phyloP scores from a whole-genome alignment of 2,329 filamentous ascomycete species.

The Phialemoniopsis sp. region DNA sequence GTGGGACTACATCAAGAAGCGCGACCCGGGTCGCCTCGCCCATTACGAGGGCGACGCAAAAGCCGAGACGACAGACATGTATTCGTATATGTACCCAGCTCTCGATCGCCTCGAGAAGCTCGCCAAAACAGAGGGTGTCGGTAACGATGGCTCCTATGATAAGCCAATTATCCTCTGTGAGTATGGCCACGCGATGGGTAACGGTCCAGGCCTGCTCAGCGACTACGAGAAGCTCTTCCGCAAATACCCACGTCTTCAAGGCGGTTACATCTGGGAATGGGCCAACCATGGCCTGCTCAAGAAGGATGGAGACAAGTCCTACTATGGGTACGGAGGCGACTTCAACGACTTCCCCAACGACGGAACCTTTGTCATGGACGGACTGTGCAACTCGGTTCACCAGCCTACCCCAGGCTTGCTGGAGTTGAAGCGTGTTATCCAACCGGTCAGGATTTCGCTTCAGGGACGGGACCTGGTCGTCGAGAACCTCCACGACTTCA shows the following conservation, averaged over 20 bases:
- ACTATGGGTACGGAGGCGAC: slow-evolving; percentile 58
- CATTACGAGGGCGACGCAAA: slow-evolving; percentile 65
- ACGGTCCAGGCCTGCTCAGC: slow-evolving; percentile 65
- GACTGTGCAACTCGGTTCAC: slow-evolving; percentile 49
- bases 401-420: slow-evolving; percentile 50
- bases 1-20: slow-evolving; percentile 55
- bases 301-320: slow-evolving; percentile 34
- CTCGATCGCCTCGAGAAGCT: slow-evolving; percentile 46
- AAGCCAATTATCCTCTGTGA: slow-evolving; percentile 60
- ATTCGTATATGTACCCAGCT: slow-evolving; percentile 62
- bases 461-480: slow-evolving; percentile 17
- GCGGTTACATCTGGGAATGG: slow-evolving; percentile 67
- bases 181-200: slow-evolving; percentile 66
- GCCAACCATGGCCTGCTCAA: slow-evolving; percentile 56
- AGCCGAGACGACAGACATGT: slow-evolving; percentile 60
- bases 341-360: slow-evolving; percentile 60
- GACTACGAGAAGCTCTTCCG: slow-evolving; percentile 65
- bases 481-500: slow-evolving; percentile 47
- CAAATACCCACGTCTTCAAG: slow-evolving; percentile 56
- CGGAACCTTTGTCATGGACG: slow-evolving; percentile 59
- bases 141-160: slow-evolving; percentile 34
- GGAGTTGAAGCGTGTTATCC: slow-evolving; percentile 54
- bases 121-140: slow-evolving; percentile 34
- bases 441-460: slow-evolving; percentile 41
- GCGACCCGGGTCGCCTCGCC: slow-evolving; percentile 55